Evolutionary conservation across 2,329 filamentous ascomycete genomes (phyloP).

Genomic region (Keithomyces neogunnii): DNA sequence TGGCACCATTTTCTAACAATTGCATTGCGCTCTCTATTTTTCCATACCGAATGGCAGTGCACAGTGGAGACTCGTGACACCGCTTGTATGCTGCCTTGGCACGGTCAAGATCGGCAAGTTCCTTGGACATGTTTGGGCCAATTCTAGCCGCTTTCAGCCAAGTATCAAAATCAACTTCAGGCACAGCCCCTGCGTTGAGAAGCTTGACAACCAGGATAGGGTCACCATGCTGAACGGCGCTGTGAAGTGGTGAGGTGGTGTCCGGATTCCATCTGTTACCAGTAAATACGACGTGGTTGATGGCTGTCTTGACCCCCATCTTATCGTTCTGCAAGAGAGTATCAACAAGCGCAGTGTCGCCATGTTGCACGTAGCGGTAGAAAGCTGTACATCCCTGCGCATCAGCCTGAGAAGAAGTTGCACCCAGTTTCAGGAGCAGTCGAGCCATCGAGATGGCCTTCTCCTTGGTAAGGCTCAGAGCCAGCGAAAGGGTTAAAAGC

Average conservation of each 20-base stretch:
- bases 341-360: conserved; percentile 39
- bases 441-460: conserved; percentile 57
- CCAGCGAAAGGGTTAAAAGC: conserved; percentile 63
- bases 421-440: conserved; percentile 60
- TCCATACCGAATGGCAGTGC: conserved; percentile 45
- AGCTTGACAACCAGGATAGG: conserved; percentile 47
- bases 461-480: conserved; percentile 52
- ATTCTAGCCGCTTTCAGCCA: conserved; percentile 53
- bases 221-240: conserved; percentile 48
- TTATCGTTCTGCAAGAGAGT: conserved; percentile 47
- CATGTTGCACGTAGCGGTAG: conserved; percentile 50
- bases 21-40: conserved; percentile 39
- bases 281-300: conserved; percentile 53
- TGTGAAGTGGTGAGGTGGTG: conserved; percentile 44
- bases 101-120: conserved; percentile 31
- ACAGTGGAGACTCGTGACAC: conserved; percentile 54
- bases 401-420: conserved; percentile 66
- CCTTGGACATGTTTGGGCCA: conserved; percentile 24
- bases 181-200: conserved; percentile 52
- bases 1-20: conserved; percentile 55
- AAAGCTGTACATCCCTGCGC: conserved; percentile 55
- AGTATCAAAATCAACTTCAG: conserved; percentile 51
- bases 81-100: conserved; percentile 41
- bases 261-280: conserved; percentile 23
- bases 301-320: conserved; percentile 50